These are phyloP conservation scores for Fusarium humuli DNA, from an alignment of 2,329 filamentous ascomycete genomes.

Conservation along the genomic window DNA sequence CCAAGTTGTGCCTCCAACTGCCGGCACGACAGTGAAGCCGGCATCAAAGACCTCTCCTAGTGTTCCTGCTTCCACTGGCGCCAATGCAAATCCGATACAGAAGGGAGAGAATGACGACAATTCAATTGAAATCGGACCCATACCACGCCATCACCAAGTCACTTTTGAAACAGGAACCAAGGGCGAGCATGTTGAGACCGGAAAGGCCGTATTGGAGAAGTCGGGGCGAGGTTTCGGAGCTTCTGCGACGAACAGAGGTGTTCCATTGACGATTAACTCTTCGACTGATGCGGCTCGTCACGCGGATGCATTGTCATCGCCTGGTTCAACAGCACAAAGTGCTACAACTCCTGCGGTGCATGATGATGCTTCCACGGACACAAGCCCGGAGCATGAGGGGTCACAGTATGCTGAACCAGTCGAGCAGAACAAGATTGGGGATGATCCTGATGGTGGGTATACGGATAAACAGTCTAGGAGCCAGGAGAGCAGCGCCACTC, in stretches of 20 bases:
- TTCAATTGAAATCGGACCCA: not conserved
- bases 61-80: slow-evolving; percentile 15
- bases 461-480: slow-evolving; percentile 29
- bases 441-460: slow-evolving; percentile 49
- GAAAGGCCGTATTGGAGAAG: slow-evolving; percentile 10
- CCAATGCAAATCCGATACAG: slow-evolving; percentile 1
- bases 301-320: slow-evolving; percentile 64
- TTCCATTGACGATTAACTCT: slow-evolving; percentile 49
- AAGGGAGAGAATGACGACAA: not conserved
- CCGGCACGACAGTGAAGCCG: slow-evolving; percentile 30
- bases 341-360: slow-evolving; percentile 77
- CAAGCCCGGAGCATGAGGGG: slow-evolving; percentile 77
- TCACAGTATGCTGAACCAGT: slow-evolving; percentile 64
- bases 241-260: slow-evolving; percentile 8
- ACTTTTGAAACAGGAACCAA: slow-evolving; percentile 51
- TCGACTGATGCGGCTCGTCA: slow-evolving; percentile 53
- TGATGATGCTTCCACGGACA: slow-evolving; percentile 76
- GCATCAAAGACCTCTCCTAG: slow-evolving; percentile 6
- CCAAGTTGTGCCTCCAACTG: not conserved
- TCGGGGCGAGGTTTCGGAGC: slow-evolving; percentile 6
- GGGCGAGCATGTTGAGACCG: slow-evolving; percentile 25
- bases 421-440: slow-evolving; percentile 60
- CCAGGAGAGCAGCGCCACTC: slow-evolving; percentile 3
- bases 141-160: slow-evolving; percentile 46
- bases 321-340: slow-evolving; percentile 77